These are phyloP conservation scores for Nothophytophthora sp. DNA, from an alignment of 352 stramenopile genomes.

Conservation along the genomic window DNA sequence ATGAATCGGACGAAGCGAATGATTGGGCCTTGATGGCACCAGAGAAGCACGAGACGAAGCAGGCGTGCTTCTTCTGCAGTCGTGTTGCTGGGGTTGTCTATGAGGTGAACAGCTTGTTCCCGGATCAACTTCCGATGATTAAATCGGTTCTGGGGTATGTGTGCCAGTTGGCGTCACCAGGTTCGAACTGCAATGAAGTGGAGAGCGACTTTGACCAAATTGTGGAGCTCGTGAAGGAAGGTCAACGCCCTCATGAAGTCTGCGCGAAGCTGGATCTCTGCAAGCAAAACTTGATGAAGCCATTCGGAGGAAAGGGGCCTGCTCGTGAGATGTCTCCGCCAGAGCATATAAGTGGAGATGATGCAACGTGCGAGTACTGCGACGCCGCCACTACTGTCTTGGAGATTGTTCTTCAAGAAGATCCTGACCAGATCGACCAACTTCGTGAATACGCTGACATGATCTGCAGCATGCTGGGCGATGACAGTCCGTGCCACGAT, in stretches of 20 bases:
- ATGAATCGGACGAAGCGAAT: slow-evolving; percentile 7
- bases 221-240: slow-evolving; percentile 51
- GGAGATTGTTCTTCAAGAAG: slow-evolving; percentile 47
- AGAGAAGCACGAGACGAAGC: slow-evolving; percentile 7
- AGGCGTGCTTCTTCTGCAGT: slow-evolving; percentile 52
- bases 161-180: slow-evolving; percentile 40
- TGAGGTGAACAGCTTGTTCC: slow-evolving; percentile 39
- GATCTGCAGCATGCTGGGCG: slow-evolving; percentile 55
- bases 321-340: slow-evolving; percentile 1
- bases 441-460: slow-evolving; percentile 54
- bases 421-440: slow-evolving; percentile 44
- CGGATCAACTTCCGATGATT: slow-evolving; percentile 40
- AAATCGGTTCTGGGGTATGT: slow-evolving; percentile 41
- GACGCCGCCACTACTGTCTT: slow-evolving; percentile 50
- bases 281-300: slow-evolving; percentile 12
- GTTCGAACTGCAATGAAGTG: slow-evolving; percentile 48
- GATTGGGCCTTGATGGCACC: slow-evolving; percentile 8
- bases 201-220: slow-evolving; percentile 63
- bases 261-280: slow-evolving; percentile 48
- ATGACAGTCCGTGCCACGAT: slow-evolving; percentile 46
- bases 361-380: slow-evolving; percentile 64
- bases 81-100: slow-evolving; percentile 39
- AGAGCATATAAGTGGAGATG: slow-evolving; percentile 7
- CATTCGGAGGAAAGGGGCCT: no score
- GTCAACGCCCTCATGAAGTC: slow-evolving; percentile 42